Percentiles rank a stretch among this genome's conserved stretches.
These are phyloP conservation scores for Carex scoparia DNA, from an alignment of 176 grass and related monocot genomes.

Conservation along the genomic window DNA sequence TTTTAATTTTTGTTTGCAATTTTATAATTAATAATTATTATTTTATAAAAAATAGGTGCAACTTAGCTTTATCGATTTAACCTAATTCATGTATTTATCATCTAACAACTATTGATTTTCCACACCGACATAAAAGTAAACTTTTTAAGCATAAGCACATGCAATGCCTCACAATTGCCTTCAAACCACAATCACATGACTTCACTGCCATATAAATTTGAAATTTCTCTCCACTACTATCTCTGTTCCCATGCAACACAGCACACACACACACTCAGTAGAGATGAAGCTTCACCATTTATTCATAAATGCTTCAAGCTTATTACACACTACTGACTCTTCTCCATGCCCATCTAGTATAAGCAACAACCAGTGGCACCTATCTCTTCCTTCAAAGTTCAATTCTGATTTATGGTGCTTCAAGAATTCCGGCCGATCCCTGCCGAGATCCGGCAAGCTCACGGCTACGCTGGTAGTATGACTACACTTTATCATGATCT, in stretches of 20 bases:
- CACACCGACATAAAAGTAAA: not conserved
- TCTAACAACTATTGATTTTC: not conserved
- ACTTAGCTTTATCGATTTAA: no score
- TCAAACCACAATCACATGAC: not conserved
- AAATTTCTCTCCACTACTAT: not conserved
- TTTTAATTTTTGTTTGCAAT: no score
- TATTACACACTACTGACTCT: not conserved
- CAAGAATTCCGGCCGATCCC: not conserved
- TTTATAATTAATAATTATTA: not conserved
- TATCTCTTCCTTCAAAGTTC: slow-evolving; percentile 20
- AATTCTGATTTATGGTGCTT: slow-evolving; percentile 19
- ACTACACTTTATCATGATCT: not conserved
- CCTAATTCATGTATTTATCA: not conserved
- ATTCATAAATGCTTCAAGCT: slow-evolving; percentile 5
- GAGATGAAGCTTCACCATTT: slow-evolving; percentile 28
- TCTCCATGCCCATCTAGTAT: not conserved
- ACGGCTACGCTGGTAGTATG: not conserved
- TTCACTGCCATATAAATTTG: not conserved
- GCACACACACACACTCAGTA: not conserved
- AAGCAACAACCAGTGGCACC: slow-evolving; percentile 8
- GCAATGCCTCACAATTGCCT: not conserved
- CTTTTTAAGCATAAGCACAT: slow-evolving; percentile 4
- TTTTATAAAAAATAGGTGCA: not conserved
- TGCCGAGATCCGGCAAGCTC: slow-evolving; percentile 9
- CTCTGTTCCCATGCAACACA: slow-evolving; percentile 14